Evolutionary conservation across 2,329 filamentous ascomycete genomes (phyloP).

Genomic region (Ophiognomonia clavigignenti-juglandacearum): DNA sequence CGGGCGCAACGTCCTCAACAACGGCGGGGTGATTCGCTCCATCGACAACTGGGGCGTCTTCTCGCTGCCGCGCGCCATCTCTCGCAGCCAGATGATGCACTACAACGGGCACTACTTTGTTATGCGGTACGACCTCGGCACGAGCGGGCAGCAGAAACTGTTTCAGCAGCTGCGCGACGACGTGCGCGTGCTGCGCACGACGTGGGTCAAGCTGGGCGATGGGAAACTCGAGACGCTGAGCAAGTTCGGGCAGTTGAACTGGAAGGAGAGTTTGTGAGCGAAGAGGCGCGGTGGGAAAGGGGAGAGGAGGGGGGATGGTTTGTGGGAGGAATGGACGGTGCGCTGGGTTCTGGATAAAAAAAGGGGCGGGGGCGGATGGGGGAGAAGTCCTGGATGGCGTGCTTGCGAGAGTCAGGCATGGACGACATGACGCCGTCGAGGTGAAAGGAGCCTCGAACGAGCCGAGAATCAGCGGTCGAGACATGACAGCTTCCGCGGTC

Average conservation of each 20-base stretch:
- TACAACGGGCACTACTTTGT: slow-evolving; percentile 92
- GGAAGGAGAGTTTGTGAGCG: slow-evolving; percentile 30
- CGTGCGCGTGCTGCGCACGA: slow-evolving; percentile 83
- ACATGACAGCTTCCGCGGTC: no score
- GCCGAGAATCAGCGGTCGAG: no score
- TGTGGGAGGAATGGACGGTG: not conserved
- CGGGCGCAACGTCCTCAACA: slow-evolving; percentile 75
- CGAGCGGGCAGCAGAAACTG: slow-evolving; percentile 68
- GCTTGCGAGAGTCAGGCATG: no score
- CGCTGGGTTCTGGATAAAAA: no score
- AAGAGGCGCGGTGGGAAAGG: not conserved
- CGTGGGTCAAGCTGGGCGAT: slow-evolving; percentile 79
- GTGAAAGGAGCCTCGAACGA: no score
- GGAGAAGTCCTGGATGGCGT: no score
- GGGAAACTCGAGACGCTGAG: slow-evolving; percentile 72
- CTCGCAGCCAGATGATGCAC: slow-evolving; percentile 79
- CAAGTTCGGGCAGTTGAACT: slow-evolving; percentile 45
- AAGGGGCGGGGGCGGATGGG: no score
- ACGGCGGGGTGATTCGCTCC: slow-evolving; percentile 85
- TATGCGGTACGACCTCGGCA: slow-evolving; percentile 86
- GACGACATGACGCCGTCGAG: no score
- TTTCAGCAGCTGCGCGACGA: slow-evolving; percentile 75
- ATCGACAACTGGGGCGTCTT: slow-evolving; percentile 95
- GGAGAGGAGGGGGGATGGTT: not conserved
- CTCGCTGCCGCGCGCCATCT: slow-evolving; percentile 72